Percentiles rank a stretch among this genome's conserved stretches.
Conservation (phyloP, 805 yeast species). For the Cyberlindnera veronae region DNA sequence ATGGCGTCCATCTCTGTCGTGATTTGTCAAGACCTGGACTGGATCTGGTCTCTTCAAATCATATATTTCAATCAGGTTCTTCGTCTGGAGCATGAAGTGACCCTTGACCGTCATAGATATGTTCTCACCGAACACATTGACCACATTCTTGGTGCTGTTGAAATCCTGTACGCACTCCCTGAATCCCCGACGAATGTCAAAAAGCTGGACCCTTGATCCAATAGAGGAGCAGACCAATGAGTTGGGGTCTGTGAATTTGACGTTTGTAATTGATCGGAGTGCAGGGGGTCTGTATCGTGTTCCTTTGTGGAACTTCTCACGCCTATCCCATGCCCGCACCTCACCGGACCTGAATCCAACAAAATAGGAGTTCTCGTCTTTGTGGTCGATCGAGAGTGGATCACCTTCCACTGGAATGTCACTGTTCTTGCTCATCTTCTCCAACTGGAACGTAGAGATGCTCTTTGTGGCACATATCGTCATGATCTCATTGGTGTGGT, state of each 20-base stretch:
- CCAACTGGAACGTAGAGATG: neutral
- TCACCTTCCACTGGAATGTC: slow-evolving; percentile 12
- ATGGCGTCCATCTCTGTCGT: slow-evolving; percentile 9
- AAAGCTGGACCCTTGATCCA: slow-evolving; percentile 10
- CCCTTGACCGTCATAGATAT: neutral
- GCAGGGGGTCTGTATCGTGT: slow-evolving; percentile 2
- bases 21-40: slow-evolving; percentile 7
- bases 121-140: slow-evolving; percentile 13
- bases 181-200: slow-evolving; percentile 13
- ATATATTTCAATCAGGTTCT: slow-evolving; percentile 14
- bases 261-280: slow-evolving; percentile 10
- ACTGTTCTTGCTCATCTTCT: neutral
- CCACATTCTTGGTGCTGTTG: slow-evolving; percentile 11
- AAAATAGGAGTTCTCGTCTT: slow-evolving; percentile 1
- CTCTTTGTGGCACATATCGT: slow-evolving; percentile 9
- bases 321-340: slow-evolving; percentile 17
- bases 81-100: slow-evolving; percentile 6
- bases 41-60: slow-evolving; percentile 4
- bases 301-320: slow-evolving; percentile 4
- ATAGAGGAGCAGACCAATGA: slow-evolving; percentile 11
- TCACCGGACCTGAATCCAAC: slow-evolving; percentile 23
- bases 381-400: slow-evolving; percentile 16
- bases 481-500: neutral
- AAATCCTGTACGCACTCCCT: neutral
- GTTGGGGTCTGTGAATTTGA: slow-evolving; percentile 5